phyloP scores from a whole-genome alignment of 441 rosid genomes.

The Mallotus repandus region DNA sequence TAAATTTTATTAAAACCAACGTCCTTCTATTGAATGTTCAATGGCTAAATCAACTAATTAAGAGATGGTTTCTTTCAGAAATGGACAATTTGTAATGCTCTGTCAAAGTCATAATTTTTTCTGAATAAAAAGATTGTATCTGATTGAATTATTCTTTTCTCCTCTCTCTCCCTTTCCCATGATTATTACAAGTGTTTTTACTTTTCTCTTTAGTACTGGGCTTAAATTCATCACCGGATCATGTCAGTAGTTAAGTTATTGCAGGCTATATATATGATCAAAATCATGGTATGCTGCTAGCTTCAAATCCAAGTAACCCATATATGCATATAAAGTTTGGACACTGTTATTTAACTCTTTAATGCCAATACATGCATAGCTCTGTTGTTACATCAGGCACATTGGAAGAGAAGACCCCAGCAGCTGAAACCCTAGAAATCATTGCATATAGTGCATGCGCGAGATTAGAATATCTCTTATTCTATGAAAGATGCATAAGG shows the following conservation, averaged over 20 bases:
- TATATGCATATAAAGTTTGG: no score
- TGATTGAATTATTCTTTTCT: no score
- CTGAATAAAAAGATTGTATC: no score
- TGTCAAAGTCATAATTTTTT: no score
- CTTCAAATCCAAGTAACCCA: slow-evolving; percentile 9
- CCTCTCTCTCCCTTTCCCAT: no score
- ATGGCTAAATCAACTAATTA: no score
- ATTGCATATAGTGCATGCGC: slow-evolving; percentile 19
- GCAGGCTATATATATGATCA: neutral
- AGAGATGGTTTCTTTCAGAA: no score
- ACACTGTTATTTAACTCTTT: neutral
- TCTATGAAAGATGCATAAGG: neutral
- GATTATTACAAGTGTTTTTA: no score
- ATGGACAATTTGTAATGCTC: no score
- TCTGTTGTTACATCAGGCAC: neutral
- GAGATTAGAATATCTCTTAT: neutral
- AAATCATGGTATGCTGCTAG: neutral
- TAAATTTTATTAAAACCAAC: no score
- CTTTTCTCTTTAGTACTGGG: neutral
- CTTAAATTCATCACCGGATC: neutral
- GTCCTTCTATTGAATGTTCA: no score
- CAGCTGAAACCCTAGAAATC: slow-evolving; percentile 6
- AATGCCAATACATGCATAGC: neutral
- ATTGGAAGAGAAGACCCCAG: slow-evolving; percentile 4
- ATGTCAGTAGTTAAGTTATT: neutral